These are phyloP conservation scores for Tolypocladium tropicale DNA, from an alignment of 2,329 filamentous ascomycete species.

Conservation along the genomic window DNA sequence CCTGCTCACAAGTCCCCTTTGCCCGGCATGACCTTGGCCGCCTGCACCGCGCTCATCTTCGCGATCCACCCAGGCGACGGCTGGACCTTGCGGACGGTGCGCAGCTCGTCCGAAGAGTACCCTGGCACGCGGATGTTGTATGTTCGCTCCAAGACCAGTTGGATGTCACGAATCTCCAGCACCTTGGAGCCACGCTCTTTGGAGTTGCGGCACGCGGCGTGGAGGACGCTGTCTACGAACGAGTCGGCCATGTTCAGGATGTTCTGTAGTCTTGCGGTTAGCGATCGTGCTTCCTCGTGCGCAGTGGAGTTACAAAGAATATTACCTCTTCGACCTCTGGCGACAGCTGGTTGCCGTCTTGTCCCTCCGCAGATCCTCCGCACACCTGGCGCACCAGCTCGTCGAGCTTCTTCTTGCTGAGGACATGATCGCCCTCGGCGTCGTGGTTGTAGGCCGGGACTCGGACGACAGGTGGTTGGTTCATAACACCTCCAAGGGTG, in stretches of 20 bases:
- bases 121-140: slow-evolving; percentile 91
- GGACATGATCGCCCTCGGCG: slow-evolving; percentile 79
- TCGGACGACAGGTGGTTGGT: slow-evolving; percentile 74
- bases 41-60: slow-evolving; percentile 95
- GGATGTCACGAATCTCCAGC: slow-evolving; percentile 79
- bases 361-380: slow-evolving; percentile 62
- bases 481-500: slow-evolving; percentile 70
- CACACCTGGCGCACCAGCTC: slow-evolving; percentile 91
- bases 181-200: slow-evolving; percentile 87
- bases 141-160: slow-evolving; percentile 71
- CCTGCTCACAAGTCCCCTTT: slow-evolving; percentile 34
- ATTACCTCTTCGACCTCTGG: slow-evolving; percentile 93
- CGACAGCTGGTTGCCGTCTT: slow-evolving; percentile 67
- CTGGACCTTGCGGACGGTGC: slow-evolving; percentile 88
- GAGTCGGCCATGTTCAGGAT: slow-evolving; percentile 85
- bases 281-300: neutral
- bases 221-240: slow-evolving; percentile 86
- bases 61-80: slow-evolving; percentile 83
- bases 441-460: slow-evolving; percentile 79
- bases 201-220: slow-evolving; percentile 78
- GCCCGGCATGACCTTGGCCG: slow-evolving; percentile 69
- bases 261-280: slow-evolving; percentile 43
- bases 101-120: slow-evolving; percentile 86
- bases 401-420: slow-evolving; percentile 97
- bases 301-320: neutral